These are phyloP conservation scores for Talaromyces islandicus DNA, from an alignment of 2,329 filamentous ascomycete species.

Conservation along the genomic window DNA sequence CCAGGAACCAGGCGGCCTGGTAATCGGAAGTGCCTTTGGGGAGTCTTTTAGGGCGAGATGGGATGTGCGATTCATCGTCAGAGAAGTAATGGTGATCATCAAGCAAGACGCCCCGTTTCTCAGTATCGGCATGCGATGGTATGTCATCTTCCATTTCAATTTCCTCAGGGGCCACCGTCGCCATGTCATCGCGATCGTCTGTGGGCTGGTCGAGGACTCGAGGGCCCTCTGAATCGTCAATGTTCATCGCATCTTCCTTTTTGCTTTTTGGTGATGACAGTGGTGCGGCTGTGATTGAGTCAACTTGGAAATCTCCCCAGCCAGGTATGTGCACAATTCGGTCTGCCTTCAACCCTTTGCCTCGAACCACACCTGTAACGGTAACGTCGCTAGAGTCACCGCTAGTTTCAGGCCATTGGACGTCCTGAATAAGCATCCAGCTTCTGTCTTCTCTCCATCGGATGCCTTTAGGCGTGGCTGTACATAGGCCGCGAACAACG, in stretches of 20 bases:
- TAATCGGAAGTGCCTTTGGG: constrained; percentile 91
- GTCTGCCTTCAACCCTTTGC: constrained; percentile 81
- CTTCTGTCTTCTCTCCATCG: constrained; percentile 91
- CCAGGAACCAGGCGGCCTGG: constrained; percentile 89
- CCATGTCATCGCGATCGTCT: constrained; percentile 75
- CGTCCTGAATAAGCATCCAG: constrained; percentile 86
- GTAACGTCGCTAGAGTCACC: constrained; percentile 53
- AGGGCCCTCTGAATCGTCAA: constrained; percentile 51
- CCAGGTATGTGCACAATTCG: constrained; percentile 85
- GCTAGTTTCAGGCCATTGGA: constrained; percentile 61
- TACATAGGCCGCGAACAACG: constrained; percentile 84
- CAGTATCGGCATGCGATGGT: constrained; percentile 46
- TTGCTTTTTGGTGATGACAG: constrained; percentile 51
- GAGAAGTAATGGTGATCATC: constrained; percentile 99
- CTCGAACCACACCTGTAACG: constrained; percentile 78
- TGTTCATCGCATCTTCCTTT: constrained; percentile 56
- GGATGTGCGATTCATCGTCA: constrained; percentile 64
- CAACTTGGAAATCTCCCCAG: constrained; percentile 89
- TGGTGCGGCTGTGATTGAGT: constrained; percentile 76
- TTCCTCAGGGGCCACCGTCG: constrained; percentile 80
- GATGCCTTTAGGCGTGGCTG: constrained; percentile 86
- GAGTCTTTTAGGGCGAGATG: constrained; percentile 63
- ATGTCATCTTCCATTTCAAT: constrained; percentile 66
- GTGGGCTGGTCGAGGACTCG: constrained; percentile 64
- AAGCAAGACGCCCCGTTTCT: constrained; percentile 80